A percentile compares a stretch with the other conserved stretches of the same genome.
Evolutionary conservation across 2,329 filamentous ascomycete genomes (phyloP).

Genomic region (Aspergillus puulaauensis): DNA sequence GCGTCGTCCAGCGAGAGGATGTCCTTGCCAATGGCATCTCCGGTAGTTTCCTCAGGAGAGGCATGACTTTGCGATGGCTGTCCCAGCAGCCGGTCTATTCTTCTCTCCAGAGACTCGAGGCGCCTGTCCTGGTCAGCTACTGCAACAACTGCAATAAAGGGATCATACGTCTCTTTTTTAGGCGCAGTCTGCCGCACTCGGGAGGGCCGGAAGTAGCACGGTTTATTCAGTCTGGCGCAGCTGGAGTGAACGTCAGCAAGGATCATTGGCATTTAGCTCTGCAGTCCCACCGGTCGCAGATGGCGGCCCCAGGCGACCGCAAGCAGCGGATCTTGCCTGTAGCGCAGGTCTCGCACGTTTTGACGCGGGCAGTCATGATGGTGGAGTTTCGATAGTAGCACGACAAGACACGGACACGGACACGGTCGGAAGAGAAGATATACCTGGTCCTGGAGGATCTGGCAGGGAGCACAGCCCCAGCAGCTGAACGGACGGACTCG

Average conservation of each 20-base stretch:
- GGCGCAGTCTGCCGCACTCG: slow-evolving; percentile 10
- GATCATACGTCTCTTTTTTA: slow-evolving; percentile 6
- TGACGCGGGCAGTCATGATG: slow-evolving; percentile 7
- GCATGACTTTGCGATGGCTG: neutral
- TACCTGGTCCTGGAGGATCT: neutral
- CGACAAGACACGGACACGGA: neutral
- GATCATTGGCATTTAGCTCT: no score
- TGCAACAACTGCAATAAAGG: neutral
- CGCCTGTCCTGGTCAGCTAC: neutral
- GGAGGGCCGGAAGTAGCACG: slow-evolving; percentile 16
- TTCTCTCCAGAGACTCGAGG: slow-evolving; percentile 11
- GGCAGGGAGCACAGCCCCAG: no score
- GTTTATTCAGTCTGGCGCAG: slow-evolving; percentile 13
- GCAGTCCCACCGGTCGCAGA: slow-evolving; percentile 15
- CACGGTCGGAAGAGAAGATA: neutral
- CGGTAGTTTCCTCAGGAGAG: neutral
- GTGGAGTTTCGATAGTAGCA: neutral
- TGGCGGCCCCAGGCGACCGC: slow-evolving; percentile 2
- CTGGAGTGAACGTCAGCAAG: neutral
- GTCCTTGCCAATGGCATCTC: slow-evolving; percentile 20
- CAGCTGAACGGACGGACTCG: neutral
- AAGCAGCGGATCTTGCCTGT: slow-evolving; percentile 16
- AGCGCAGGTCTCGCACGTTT: slow-evolving; percentile 16
- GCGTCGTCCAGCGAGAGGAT: slow-evolving; percentile 19
- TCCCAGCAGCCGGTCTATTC: slow-evolving; percentile 12